phyloP scores from a whole-genome alignment of 164 flowering plant species.

The Cinnamomum chago region DNA sequence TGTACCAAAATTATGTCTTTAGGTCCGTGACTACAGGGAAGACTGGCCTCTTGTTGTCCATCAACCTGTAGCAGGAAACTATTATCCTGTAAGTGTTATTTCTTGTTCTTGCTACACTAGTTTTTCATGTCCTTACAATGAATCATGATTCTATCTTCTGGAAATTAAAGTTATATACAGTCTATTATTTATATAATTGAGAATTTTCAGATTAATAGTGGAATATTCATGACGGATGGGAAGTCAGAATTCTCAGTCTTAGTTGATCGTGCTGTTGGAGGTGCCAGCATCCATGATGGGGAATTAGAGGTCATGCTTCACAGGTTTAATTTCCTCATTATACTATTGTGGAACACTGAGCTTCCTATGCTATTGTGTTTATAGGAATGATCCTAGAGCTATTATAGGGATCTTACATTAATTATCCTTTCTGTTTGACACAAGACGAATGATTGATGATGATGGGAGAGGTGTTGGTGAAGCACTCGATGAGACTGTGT shows the following conservation, averaged over 20 bases:
- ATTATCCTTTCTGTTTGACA: conserved; percentile 1
- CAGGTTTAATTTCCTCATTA: conserved; percentile 34
- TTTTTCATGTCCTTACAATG: background rate
- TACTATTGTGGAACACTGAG: conserved; percentile 4
- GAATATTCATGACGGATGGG: conserved; percentile 51
- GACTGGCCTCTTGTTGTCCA: conserved; percentile 73
- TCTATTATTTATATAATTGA: background rate
- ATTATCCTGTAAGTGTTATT: conserved; percentile 66
- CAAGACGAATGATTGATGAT: conserved; percentile 57
- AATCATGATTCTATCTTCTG: background rate
- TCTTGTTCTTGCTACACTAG: background rate
- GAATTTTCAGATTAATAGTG: conserved; percentile 68
- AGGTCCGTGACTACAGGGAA: conserved; percentile 74
- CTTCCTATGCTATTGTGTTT: background rate
- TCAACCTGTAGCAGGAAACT: conserved; percentile 89
- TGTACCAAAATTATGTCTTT: conserved; percentile 14
- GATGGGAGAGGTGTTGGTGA: conserved; percentile 74
- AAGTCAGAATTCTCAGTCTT: conserved; percentile 71
- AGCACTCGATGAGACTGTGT: conserved; percentile 72
- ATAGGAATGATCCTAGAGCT: background rate
- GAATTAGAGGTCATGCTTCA: conserved; percentile 86
- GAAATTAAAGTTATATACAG: background rate
- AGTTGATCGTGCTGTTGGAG: conserved; percentile 90
- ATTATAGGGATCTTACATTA: conserved; percentile 5
- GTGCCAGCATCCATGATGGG: conserved; percentile 78